These are phyloP conservation scores for Rachicladosporium sp. DNA, from an alignment of 2,329 filamentous ascomycete genomes.

Conservation along the genomic window DNA sequence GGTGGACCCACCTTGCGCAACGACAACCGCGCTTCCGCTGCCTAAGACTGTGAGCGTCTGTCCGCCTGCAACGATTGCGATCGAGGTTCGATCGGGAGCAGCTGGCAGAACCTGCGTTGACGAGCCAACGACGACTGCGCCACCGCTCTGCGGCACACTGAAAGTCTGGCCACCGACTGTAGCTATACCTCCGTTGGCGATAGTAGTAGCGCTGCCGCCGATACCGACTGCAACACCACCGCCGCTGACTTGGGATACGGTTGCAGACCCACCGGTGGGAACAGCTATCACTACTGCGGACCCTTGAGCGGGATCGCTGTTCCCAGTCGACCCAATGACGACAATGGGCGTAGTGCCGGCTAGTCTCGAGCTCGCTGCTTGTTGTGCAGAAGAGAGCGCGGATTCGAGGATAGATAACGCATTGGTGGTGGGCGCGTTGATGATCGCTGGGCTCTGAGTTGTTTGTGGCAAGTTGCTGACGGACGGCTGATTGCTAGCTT, in stretches of 20 bases:
- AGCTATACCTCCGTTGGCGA: neutral
- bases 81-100: neutral
- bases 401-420: constrained; percentile 1
- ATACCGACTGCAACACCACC: neutral
- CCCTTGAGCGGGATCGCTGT: no score
- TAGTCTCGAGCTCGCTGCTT: no score
- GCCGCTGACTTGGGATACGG: neutral
- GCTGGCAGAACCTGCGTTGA: no score
- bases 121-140: neutral
- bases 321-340: no score
- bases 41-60: no score
- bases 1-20: neutral
- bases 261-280: neutral
- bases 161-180: neutral
- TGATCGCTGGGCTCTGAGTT: no score
- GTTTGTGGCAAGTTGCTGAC: no score
- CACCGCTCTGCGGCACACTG: neutral
- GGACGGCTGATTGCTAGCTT: no score
- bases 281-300: no score
- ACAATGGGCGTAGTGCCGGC: no score
- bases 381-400: neutral
- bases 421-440: neutral
- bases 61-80: neutral
- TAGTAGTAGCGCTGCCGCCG: neutral
- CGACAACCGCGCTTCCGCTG: neutral